Base-by-base conservation (phyloP, 2,329 filamentous ascomycete genomes). In the Penicillium freii region DNA sequence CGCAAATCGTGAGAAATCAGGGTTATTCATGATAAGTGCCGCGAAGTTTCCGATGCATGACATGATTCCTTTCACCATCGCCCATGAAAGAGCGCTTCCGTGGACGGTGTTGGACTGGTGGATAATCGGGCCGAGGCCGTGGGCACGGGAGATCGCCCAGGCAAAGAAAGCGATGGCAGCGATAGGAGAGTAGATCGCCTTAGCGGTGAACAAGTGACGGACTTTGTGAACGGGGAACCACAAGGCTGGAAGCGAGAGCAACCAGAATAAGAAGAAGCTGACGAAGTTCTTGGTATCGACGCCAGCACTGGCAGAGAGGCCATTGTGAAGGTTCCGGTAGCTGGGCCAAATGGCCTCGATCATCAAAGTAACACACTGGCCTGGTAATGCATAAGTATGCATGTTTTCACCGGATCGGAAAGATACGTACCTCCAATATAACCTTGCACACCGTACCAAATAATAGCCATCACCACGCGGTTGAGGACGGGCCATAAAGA, bases 211-310 rank as follows among this genome's bases (percentile, higher is more conserved):
- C 4, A 96, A 79, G 72, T 96, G 92, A 45, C 92, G 86, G 68
- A 96, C 87, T 76, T 93, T 85, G 75, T 96, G 90, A 1, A 96
- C 91, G 0, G 91, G 91, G 65, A 94, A 92, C 87, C 89, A 96
- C 59, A 96, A 87, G 21, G 91, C 91, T 0, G 92, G 91, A 1
- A 96, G 80, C 1, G 89, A 92, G 61, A 82, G 78, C 2, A 91
- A 71, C 90, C 91, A 96, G 74, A 96, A 96, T 56, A 96, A 78
- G 78, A 96, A 88, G 77, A 96, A 96, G 13, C 88, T 90, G 44
- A 87, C 82, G 66, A 90, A 96, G 63, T 88, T 84, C 40, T 86
- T 84, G 0, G 90, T 95, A 21, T 82, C 86, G 1, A 91, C 92
- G 4, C 89, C 90, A 0, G 87, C 87, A 53, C 76, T 78, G 1